Percentiles rank a stretch among this genome's conserved stretches.
Conservation (phyloP, 495 filamentous ascomycete species). For the Xylaria telfairii region DNA sequence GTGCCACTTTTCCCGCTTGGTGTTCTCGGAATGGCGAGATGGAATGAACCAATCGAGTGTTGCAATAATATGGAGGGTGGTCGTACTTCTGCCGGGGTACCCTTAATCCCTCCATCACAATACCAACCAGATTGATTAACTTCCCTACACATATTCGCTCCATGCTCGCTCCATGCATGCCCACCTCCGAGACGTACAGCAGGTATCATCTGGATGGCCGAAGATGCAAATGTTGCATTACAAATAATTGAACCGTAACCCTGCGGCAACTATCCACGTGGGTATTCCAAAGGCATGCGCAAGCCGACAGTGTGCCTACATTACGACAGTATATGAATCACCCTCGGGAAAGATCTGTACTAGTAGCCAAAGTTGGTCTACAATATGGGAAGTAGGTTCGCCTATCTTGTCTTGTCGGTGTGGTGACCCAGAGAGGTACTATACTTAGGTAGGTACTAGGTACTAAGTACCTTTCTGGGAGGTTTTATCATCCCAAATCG, state of each 20-base stretch:
- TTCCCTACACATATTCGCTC: background rate
- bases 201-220: background rate
- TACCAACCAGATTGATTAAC: background rate
- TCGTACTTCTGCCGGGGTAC: conserved; percentile 1
- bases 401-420: background rate
- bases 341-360: background rate
- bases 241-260: conserved; percentile 9
- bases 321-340: too few relatives aligned
- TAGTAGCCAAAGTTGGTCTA: background rate
- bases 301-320: background rate
- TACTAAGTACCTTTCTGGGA: too few relatives aligned
- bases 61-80: background rate
- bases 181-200: too few relatives aligned
- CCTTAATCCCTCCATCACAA: background rate
- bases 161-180: too few relatives aligned
- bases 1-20: conserved; percentile 17
- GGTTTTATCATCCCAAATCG: too few relatives aligned
- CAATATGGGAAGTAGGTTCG: background rate
- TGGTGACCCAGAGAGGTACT: background rate
- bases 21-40: background rate
- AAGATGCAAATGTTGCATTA: background rate
- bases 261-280: conserved; percentile 10
- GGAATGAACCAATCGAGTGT: background rate
- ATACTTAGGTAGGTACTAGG: too few relatives aligned
- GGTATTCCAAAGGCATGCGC: background rate